phyloP scores from a whole-genome alignment of 75 land plant genomes.

The Larix kaempferi region DNA sequence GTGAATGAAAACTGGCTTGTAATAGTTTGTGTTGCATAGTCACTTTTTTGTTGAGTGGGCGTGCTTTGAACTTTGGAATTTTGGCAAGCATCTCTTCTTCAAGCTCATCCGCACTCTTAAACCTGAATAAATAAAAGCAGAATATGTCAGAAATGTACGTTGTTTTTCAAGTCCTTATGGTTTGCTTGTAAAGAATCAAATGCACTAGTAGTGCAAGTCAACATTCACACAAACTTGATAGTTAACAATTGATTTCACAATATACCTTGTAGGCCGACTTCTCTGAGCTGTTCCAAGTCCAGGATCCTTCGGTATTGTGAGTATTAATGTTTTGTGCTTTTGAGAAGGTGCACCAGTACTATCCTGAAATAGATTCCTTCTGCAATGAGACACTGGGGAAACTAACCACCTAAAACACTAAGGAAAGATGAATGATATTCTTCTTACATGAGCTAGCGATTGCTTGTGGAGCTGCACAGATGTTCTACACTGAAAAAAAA shows the following conservation, averaged over 20 bases:
- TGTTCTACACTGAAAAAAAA: not conserved
- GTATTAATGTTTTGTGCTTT: not conserved
- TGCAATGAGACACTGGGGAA: not conserved
- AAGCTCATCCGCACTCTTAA: slow-evolving; percentile 32
- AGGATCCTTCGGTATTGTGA: slow-evolving; percentile 85
- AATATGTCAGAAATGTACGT: too few relatives aligned
- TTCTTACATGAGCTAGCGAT: not conserved
- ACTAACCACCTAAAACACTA: not conserved
- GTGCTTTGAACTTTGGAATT: slow-evolving; percentile 58
- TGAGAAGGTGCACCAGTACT: too few relatives aligned
- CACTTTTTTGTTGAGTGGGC: slow-evolving; percentile 71
- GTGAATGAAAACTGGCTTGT: too few relatives aligned
- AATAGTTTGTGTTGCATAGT: too few relatives aligned
- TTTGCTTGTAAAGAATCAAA: too few relatives aligned
- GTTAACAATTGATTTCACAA: too few relatives aligned
- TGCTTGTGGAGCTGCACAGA: not conserved
- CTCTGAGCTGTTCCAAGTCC: slow-evolving; percentile 67
- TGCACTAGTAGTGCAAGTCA: too few relatives aligned
- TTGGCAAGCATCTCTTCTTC: slow-evolving; percentile 38
- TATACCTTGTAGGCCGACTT: slow-evolving; percentile 57
- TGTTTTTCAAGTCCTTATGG: too few relatives aligned
- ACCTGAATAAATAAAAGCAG: slow-evolving; percentile 20
- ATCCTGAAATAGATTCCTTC: too few relatives aligned
- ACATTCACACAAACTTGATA: too few relatives aligned
- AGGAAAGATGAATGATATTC: not conserved